Base-by-base conservation (phyloP, 805 yeast species). In the Candida morakotiae region DNA sequence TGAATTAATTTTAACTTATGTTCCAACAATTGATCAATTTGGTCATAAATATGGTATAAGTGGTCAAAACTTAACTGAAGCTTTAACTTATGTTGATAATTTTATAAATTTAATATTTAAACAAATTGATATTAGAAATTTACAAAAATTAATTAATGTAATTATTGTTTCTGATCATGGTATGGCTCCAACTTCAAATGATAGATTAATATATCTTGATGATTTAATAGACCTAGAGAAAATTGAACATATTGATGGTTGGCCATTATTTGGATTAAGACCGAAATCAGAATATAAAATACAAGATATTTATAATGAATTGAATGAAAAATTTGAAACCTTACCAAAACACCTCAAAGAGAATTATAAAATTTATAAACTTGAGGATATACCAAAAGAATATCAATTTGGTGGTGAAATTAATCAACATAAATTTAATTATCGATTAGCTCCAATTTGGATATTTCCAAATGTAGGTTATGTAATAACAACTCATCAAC, bases 381-480 rank as follows among this genome's bases (percentile, higher is more conserved):
- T 69, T 16, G 83, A 80, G 19, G 79, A 81, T 16, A 56, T 87
- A 17, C 70, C 74, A 0, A 42, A 48, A 10, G 73, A 73, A 31
- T 73, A 79, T 71, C 53, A 77, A 17, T 83, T 81, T 56, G 86
- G 86, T 15, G 64, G 59, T 31, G 45, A 42, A 14, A 1, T 27
- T 1, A 13, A 43, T 6, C 55, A 46, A 15, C 71, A 66, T 43
- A 48, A 49, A 34, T 83, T 69, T 52, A 65, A 72, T 39, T 67
- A 77, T 32, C 69, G 96, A 42, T 64, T 87, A 15, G 94, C 96
- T 0, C 95, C 95, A 1, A 58, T 89, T 20, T 86, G 96, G 91
- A 55, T 89, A 3, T 66, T 89, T 2, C 96, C 96, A 0, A 74
- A 81, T 24, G 79, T 85, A 5, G 96, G 96, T 0, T 89, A 83